A percentile compares a stretch with the other conserved stretches of the same genome.
phyloP scores from a whole-genome alignment of 306 rosid genomes.

The Citrullus colocynthis region DNA sequence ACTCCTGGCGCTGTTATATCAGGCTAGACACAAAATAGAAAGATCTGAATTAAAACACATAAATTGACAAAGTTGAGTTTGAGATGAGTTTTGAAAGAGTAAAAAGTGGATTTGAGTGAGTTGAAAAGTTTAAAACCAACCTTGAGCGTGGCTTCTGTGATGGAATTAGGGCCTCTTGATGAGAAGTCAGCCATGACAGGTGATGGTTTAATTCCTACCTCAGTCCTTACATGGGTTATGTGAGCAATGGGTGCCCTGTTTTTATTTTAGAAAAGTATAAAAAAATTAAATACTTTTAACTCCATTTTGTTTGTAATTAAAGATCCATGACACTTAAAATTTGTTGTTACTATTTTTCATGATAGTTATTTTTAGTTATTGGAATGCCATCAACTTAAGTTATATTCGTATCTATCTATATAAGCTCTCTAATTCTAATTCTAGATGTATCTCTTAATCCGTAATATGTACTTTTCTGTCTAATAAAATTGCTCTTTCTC shows the following conservation, averaged over 20 bases:
- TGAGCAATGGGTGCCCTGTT: neutral
- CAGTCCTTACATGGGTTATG: neutral
- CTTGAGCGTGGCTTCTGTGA: neutral
- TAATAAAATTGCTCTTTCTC: too few species aligned
- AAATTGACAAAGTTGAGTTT: neutral
- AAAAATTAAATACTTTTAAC: too few species aligned
- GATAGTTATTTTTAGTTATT: too few species aligned
- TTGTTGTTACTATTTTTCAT: too few species aligned
- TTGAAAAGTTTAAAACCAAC: neutral
- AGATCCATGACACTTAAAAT: too few species aligned
- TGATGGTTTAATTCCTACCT: neutral
- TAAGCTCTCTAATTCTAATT: too few species aligned
- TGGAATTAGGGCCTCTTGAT: neutral
- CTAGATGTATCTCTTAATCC: too few species aligned
- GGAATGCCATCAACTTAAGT: too few species aligned
- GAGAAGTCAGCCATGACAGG: neutral
- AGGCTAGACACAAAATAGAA: neutral
- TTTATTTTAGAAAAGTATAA: neutral
- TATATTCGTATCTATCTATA: too few species aligned
- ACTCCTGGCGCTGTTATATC: slow-evolving; percentile 5
- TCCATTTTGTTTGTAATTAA: too few species aligned
- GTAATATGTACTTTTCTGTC: too few species aligned
- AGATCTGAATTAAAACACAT: neutral
- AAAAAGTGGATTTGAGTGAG: neutral
- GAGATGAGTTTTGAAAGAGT: neutral